Percentiles rank a stretch among this genome's conserved stretches.
phyloP scores from a whole-genome alignment of 768 basidiomycete genomes.

The Trametes villosa region DNA sequence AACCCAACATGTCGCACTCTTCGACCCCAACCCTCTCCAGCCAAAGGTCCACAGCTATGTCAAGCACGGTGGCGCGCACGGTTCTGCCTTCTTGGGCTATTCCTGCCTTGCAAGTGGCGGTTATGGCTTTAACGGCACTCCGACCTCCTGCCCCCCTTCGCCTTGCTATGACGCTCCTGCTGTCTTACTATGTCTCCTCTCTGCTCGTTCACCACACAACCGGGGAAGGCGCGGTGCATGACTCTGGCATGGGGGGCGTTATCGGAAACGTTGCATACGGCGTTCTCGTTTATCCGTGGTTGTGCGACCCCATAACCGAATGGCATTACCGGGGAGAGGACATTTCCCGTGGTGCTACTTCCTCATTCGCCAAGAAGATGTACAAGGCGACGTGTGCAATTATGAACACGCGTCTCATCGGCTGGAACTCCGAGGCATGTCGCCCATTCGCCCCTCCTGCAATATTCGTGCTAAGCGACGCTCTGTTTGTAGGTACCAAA shows the following conservation, averaged over 20 bases:
- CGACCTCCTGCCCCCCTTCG: too few relatives aligned
- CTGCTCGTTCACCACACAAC: neutral
- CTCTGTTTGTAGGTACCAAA: constrained; percentile 8
- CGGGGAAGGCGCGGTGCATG: neutral
- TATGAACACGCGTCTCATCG: neutral
- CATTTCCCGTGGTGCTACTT: neutral
- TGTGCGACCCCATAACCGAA: neutral
- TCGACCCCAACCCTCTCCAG: too few relatives aligned
- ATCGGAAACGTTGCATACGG: neutral
- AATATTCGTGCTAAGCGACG: neutral
- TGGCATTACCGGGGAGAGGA: neutral
- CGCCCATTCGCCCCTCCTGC: neutral
- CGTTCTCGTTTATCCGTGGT: neutral
- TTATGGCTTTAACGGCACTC: too few relatives aligned
- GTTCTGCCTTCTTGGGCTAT: too few relatives aligned
- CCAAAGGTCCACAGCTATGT: too few relatives aligned
- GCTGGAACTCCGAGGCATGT: neutral
- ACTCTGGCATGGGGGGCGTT: neutral
- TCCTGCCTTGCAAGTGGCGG: too few relatives aligned
- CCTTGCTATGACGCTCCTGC: too few relatives aligned
- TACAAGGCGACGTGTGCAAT: neutral
- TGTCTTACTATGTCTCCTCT: too few relatives aligned
- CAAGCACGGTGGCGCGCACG: too few relatives aligned
- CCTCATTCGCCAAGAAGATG: neutral
- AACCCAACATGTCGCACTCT: too few relatives aligned